Base-by-base conservation (phyloP, 208 protist species). In the Wallacemonas rigidus region DNA sequence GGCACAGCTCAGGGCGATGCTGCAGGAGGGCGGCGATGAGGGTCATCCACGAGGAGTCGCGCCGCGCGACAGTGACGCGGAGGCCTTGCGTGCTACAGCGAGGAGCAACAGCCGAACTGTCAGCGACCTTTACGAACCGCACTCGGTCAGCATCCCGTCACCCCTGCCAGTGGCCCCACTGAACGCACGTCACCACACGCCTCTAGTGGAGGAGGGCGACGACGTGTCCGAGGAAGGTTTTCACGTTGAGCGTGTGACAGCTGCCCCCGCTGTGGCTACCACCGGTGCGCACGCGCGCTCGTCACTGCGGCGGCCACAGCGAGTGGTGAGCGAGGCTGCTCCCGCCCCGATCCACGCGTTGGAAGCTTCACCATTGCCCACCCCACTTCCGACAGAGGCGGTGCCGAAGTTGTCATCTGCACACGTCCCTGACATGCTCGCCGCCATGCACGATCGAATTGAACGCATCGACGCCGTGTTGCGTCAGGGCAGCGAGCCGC, bases 371-470 rank as follows among this genome's bases (percentile, higher is more conserved):
- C 26, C 26, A 26, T 26, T 26, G 26, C 26, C 26, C 26, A 26
- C 26, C 26, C 26, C 26, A 26, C 26, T 26, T 26, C 26, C 26
- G 26, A 26, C 26, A 26, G 26, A 26, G 26, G 26, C 26, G 26
- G 26, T 26, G 26, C 26, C 26, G 26, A 26, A 26, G 26, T 26
- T 26, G 26, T 26, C 26, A 26, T 26, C 26, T 26, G 26, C 26
- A 26, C 26, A 57, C 11, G 53, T 17, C 53, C 17, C 53, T 57
- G 58, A 61, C 45, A 69, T 86, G 48, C 62, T 90, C 26, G 60
- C 74, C 1, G 58, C 78, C 65, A 89, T 90, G 85, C 63, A 67
- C n/a, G 79, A 81, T 47, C 88, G 88, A 12, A 77, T 93, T 40
- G 72, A 75, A 43, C 72, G 77, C 60, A 86, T 93, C 35, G 78